Conservation (phyloP, 768 basidiomycete genomes). For the Phanerochaete carnosa region DNA sequence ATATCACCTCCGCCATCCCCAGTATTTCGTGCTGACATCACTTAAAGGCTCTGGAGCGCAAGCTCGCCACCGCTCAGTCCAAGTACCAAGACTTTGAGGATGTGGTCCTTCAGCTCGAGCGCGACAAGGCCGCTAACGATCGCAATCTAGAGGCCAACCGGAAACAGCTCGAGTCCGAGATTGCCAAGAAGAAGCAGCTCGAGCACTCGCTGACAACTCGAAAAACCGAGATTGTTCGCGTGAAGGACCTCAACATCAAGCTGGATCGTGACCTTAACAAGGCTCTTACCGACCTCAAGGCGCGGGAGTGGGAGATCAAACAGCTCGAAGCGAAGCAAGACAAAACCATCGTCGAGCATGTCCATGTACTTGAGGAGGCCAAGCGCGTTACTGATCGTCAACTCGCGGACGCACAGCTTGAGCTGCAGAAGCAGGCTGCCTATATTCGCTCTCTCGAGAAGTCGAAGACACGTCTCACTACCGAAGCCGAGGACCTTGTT, state of each 20-base stretch:
- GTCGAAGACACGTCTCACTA: constrained; percentile 65
- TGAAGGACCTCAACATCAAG: constrained; percentile 68
- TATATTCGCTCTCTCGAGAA: constrained; percentile 89
- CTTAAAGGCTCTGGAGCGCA: constrained; percentile 68
- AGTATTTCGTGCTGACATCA: neutral
- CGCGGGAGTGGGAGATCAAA: constrained; percentile 81
- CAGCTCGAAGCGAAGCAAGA: constrained; percentile 86
- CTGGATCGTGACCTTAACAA: constrained; percentile 81
- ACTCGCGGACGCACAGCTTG: constrained; percentile 74
- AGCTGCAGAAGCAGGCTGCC: constrained; percentile 67
- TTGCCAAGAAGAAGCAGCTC: constrained; percentile 66
- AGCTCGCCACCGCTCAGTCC: constrained; percentile 65
- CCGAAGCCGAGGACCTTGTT: constrained; percentile 80
- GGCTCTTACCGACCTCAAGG: constrained; percentile 74
- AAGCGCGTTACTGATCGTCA: constrained; percentile 93
- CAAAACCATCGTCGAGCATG: constrained; percentile 98
- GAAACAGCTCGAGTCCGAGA: constrained; percentile 75
- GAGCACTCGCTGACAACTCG: constrained; percentile 62
- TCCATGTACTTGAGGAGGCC: constrained; percentile 93
- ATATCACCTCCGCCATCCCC: constrained; percentile 5
- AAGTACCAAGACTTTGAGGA: constrained; percentile 90
- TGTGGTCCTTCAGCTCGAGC: constrained; percentile 75
- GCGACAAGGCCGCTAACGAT: constrained; percentile 72
- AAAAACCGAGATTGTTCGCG: constrained; percentile 64
- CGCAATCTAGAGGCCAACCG: constrained; percentile 68